A percentile compares a stretch with the other conserved stretches of the same genome.
These are phyloP conservation scores for Suillus alpinus DNA, from an alignment of 768 basidiomycete species.

Conservation along the genomic window DNA sequence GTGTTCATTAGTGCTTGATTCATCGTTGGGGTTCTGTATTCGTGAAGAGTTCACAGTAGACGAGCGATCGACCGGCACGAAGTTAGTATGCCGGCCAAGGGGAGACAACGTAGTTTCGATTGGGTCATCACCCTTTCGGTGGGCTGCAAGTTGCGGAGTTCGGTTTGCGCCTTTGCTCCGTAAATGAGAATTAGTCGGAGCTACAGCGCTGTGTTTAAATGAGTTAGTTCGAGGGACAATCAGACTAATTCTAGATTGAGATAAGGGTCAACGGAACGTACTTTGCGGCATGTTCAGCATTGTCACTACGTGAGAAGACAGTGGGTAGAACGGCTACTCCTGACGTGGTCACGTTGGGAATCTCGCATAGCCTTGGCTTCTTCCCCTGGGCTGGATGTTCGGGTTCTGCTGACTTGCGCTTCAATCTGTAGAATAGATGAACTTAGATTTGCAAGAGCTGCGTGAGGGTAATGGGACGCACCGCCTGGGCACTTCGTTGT, in stretches of 20 bases:
- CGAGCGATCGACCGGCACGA: not conserved
- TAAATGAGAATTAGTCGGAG: not conserved
- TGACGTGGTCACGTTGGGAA: not conserved
- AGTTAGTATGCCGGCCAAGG: not conserved
- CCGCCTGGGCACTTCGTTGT: slow-evolving; percentile 3
- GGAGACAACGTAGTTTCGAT: not conserved
- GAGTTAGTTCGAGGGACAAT: too few species aligned
- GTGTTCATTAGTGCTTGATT: not conserved
- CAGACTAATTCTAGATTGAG: not conserved
- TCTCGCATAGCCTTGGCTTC: not conserved
- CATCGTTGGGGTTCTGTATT: not conserved
- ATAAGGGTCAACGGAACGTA: slow-evolving; percentile 10
- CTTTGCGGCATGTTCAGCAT: slow-evolving; percentile 5
- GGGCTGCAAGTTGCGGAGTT: not conserved
- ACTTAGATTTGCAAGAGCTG: not conserved
- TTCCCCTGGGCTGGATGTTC: not conserved
- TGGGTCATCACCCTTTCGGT: not conserved
- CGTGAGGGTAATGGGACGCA: slow-evolving; percentile 5
- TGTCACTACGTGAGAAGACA: slow-evolving; percentile 3
- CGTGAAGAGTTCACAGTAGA: not conserved
- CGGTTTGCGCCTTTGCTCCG: not conserved
- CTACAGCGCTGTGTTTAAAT: not conserved
- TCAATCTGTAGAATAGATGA: slow-evolving; percentile 7
- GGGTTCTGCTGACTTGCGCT: slow-evolving; percentile 1
- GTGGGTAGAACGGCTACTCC: not conserved